Base-by-base conservation (phyloP, 306 rosid species). In the Fragaria nilgerrensis region DNA sequence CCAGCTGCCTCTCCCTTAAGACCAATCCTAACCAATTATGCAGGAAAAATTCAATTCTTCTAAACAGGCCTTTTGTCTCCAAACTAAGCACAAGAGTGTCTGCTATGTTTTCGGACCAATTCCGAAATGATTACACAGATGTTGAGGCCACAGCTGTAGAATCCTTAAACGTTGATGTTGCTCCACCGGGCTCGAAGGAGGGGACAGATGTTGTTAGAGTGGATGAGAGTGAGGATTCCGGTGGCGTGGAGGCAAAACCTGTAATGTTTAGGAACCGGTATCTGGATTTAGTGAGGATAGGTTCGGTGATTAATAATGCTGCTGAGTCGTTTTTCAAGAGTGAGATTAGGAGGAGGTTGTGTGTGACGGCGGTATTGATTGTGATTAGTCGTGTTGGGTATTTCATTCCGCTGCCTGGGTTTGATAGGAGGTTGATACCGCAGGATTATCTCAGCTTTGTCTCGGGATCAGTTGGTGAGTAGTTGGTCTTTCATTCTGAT, bases 361-460 rank as follows among this genome's bases (percentile, higher is more conserved):
- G 87, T 23, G 97, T 95, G 70, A 95, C 97, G 20, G 95, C 97
- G 7, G 88, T 87, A 61, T 79, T 95, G 49, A 92, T 95, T 84
- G 85, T 95, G 44, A 55, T 92, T 43, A 95, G 99, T 79, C 99
- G 99, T 4, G 77, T 95, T 36, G 97, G 99, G 25, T 95, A 95
- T 86, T 95, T 95, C 82, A 86, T 92, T 81, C 99, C 99, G 62
- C 91, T 95, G 61, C 99, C 99, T 23, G 99, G 99, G 41, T 92
- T 89, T 86, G 97, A 95, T 76, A 85, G 99, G 78, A 89, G 99
- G 88, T 80, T 95, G 92, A 91, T 95, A 78, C 97, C 99, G 9
- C 91, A 86, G 78, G 97, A 95, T 73, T 95, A 92, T 79, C 84
- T 95, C 37, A 92, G 94, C 86, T 92, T 95, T 86, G 97, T 80